Percentiles rank a stretch among this genome's conserved stretches.
These are phyloP conservation scores for Corchorus olitorius DNA, from an alignment of 345 rosid species.

Conservation along the genomic window DNA sequence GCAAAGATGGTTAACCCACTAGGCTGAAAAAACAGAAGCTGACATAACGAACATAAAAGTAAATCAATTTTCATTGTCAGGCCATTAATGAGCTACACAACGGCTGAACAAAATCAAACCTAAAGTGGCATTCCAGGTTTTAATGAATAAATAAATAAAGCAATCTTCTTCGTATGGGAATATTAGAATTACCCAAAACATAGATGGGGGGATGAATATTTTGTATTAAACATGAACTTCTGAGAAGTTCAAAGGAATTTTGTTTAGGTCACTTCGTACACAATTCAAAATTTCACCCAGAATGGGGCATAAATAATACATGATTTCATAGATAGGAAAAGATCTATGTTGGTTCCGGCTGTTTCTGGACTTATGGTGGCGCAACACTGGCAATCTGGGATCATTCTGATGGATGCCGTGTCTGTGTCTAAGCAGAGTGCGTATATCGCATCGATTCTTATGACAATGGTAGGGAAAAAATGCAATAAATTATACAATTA, in stretches of 20 bases:
- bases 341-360: neutral
- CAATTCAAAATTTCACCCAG: constrained; percentile 16
- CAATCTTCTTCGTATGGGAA: neutral
- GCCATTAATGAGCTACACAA: neutral
- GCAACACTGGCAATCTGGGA: neutral
- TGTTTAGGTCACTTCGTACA: neutral
- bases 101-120: neutral
- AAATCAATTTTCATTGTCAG: neutral
- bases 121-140: neutral
- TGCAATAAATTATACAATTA: constrained; percentile 4
- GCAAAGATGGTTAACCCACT: too few relatives aligned
- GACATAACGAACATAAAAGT: too few relatives aligned
- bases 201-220: neutral
- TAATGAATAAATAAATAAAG: neutral
- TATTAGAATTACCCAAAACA: neutral
- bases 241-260: neutral
- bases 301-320: constrained; percentile 18
- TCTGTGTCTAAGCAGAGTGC: neutral
- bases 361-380: neutral
- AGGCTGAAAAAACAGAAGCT: too few relatives aligned
- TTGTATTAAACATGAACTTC: neutral
- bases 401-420: neutral
- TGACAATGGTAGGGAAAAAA: constrained; percentile 9
- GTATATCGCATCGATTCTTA: neutral
- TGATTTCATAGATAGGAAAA: neutral